Percentiles rank a stretch among this genome's conserved stretches.
These are phyloP conservation scores for Tolypocladium cylindrosporum DNA, from an alignment of 2,329 filamentous ascomycete genomes.

Conservation along the genomic window DNA sequence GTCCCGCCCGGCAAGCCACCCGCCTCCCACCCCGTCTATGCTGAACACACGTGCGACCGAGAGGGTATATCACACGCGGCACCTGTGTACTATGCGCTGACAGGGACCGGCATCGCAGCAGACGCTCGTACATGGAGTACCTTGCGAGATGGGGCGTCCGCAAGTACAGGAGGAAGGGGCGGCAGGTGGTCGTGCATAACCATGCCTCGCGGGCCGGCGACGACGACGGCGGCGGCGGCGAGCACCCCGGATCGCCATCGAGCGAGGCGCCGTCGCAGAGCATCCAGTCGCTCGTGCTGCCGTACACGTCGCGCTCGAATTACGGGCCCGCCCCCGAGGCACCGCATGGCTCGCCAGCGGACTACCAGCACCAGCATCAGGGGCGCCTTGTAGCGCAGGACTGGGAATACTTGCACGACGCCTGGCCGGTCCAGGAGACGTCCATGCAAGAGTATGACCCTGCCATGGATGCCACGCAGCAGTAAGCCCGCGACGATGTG, in stretches of 20 bases:
- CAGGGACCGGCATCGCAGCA: slow-evolving; percentile 9
- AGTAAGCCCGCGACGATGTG: neutral
- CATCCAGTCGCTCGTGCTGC: neutral
- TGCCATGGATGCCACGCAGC: neutral
- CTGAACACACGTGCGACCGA: neutral
- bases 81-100: neutral
- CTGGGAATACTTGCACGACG: neutral
- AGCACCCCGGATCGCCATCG: neutral
- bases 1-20: neutral
- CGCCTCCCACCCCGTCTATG: too few species aligned
- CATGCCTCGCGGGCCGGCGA: neutral
- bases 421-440: neutral
- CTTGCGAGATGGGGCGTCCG: slow-evolving; percentile 33
- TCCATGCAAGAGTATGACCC: neutral
- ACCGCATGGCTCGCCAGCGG: neutral
- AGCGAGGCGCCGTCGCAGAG: neutral
- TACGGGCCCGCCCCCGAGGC: neutral
- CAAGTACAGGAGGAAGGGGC: slow-evolving; percentile 36
- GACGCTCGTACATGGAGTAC: slow-evolving; percentile 38
- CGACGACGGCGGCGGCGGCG: neutral
- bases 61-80: neutral
- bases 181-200: slow-evolving; percentile 3
- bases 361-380: neutral
- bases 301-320: neutral
- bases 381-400: neutral